Evolutionary conservation across 164 flowering plant species (phyloP).

Genomic region (Chimonanthus praecox): DNA sequence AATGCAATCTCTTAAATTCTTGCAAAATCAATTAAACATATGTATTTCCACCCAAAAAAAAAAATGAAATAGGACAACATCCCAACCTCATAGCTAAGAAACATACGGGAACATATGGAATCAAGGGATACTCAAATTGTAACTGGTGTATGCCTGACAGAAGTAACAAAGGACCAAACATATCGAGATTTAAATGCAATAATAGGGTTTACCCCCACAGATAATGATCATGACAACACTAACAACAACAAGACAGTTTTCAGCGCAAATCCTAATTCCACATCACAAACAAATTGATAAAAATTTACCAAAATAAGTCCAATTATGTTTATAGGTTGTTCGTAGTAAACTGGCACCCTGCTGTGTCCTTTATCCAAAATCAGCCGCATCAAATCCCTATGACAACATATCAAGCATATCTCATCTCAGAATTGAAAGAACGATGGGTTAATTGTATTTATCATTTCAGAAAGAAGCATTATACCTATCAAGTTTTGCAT

Average conservation of each 20-base stretch:
- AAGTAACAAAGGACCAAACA: no score
- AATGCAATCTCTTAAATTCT: no score
- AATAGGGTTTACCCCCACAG: neutral
- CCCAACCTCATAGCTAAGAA: no score
- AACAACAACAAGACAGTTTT: neutral
- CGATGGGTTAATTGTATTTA: neutral
- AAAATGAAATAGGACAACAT: no score
- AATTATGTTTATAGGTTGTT: constrained; percentile 82
- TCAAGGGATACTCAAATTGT: no score
- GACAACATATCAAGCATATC: neutral
- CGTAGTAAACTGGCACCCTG: constrained; percentile 91
- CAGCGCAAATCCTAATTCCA: neutral
- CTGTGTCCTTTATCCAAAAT: constrained; percentile 79
- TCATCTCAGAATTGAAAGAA: neutral
- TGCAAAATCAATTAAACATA: no score
- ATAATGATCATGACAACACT: neutral
- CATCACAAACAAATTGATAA: neutral
- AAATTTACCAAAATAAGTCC: constrained; percentile 74
- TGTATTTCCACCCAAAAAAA: no score
- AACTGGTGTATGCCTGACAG: no score
- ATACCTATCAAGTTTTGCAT: constrained; percentile 53
- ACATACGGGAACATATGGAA: no score
- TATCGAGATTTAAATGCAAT: no score
- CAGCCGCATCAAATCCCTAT: constrained; percentile 46
- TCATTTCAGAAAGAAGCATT: neutral